Percentiles rank a stretch among this genome's conserved stretches.
Conservation (phyloP, 1,284 basidiomycete genomes). For the Pascua sp. region DNA sequence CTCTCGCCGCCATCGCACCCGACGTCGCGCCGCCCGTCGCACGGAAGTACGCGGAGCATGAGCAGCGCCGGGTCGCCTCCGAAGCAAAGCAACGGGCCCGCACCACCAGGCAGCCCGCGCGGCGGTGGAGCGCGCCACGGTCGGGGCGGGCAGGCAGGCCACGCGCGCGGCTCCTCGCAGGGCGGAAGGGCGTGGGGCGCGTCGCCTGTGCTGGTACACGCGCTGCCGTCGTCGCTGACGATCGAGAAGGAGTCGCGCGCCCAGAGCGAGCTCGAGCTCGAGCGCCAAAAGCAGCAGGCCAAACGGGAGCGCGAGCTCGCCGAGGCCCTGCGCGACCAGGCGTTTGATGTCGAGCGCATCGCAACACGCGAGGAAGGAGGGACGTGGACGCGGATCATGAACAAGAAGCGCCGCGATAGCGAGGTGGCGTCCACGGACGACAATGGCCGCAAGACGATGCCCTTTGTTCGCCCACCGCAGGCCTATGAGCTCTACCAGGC, state of each 20-base stretch:
- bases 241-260: conserved; percentile 30
- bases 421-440: background rate
- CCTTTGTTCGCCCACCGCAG: conserved; percentile 43
- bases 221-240: conserved; percentile 29
- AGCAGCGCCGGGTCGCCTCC: no score
- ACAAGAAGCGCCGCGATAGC: conserved; percentile 12
- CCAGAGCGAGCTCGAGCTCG: conserved; percentile 42
- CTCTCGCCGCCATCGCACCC: background rate
- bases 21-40: no score
- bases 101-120: background rate
- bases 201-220: conserved; percentile 38
- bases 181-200: conserved; percentile 1
- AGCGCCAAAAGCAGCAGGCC: conserved; percentile 33
- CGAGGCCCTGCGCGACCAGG: conserved; percentile 46
- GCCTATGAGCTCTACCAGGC: conserved; percentile 49
- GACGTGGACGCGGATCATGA: conserved; percentile 23
- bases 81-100: no score
- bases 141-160: background rate
- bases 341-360: conserved; percentile 34
- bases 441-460: conserved; percentile 14
- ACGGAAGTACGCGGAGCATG: no score
- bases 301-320: conserved; percentile 35
- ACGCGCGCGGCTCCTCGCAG: background rate
- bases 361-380: conserved; percentile 27
- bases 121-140: background rate